These are phyloP conservation scores for Ogataea angusta DNA, from an alignment of 805 yeast genomes.

Conservation along the genomic window DNA sequence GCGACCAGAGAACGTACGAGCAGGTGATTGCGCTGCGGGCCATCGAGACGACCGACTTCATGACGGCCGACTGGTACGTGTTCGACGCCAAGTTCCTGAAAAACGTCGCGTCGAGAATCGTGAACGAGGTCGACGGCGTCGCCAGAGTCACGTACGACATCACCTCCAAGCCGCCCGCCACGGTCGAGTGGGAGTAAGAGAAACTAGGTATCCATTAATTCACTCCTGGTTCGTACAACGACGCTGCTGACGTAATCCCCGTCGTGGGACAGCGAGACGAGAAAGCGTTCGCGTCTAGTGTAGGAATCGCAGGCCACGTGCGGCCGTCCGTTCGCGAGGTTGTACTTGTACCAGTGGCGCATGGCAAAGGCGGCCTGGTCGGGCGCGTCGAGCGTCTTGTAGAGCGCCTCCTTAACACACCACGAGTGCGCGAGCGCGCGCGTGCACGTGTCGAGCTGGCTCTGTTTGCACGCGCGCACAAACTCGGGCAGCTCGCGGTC, in stretches of 20 bases:
- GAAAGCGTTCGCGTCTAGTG: constrained; percentile 42
- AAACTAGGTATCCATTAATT: constrained; percentile 9
- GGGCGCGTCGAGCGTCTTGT: constrained; percentile 48
- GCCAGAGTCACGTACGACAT: constrained; percentile 98
- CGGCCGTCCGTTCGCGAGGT: constrained; percentile 42
- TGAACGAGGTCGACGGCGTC: constrained; percentile 97
- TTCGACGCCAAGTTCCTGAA: constrained; percentile 91
- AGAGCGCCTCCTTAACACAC: constrained; percentile 76
- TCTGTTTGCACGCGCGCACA: constrained; percentile 4
- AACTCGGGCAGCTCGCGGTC: constrained; percentile 38
- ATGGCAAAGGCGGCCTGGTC: constrained; percentile 56
- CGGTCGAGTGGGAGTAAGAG: constrained; percentile 93
- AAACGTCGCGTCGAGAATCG: constrained; percentile 91
- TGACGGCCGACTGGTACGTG: constrained; percentile 99
- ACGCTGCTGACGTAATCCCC: constrained; percentile 54
- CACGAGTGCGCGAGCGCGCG: constrained; percentile 54
- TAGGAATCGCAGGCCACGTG: constrained; percentile 34
- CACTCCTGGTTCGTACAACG: constrained; percentile 30
- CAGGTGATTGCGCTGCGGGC: constrained; percentile 99
- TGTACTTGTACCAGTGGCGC: constrained; percentile 54
- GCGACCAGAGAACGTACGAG: constrained; percentile 98
- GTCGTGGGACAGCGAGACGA: constrained; percentile 63
- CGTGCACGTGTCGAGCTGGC: constrained; percentile 29
- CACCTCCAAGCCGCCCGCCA: constrained; percentile 99
- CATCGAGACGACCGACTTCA: constrained; percentile 94